A percentile compares a stretch with the other conserved stretches of the same genome.
These are phyloP conservation scores for Candida freyschussii DNA, from an alignment of 1,139 yeast genomes.

Conservation along the genomic window DNA sequence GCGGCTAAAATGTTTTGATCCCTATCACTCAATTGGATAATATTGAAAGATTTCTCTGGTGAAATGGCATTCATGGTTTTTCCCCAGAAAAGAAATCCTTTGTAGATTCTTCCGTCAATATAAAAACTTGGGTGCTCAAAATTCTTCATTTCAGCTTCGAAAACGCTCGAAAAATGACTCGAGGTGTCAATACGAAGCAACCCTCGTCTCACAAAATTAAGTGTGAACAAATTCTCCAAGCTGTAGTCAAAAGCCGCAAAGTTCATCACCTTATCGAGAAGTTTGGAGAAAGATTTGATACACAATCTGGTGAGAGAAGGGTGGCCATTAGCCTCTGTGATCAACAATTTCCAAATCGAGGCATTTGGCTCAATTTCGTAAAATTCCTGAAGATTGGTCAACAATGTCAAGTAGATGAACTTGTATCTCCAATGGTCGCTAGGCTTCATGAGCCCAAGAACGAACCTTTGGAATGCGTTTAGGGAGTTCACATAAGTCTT, in stretches of 20 bases:
- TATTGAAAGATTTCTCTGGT: constrained; percentile 23
- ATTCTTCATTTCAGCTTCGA: constrained; percentile 52
- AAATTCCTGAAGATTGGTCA: constrained; percentile 52
- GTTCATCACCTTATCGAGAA: constrained; percentile 48
- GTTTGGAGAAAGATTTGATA: constrained; percentile 54
- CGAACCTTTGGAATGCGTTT: constrained; percentile 38
- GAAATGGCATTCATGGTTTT: constrained; percentile 44
- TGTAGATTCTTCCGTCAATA: constrained; percentile 50
- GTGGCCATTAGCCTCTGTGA: constrained; percentile 59
- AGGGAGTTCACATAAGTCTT: constrained; percentile 38
- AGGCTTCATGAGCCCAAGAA: constrained; percentile 35
- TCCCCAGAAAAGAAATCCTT: constrained; percentile 85
- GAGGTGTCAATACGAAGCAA: constrained; percentile 38
- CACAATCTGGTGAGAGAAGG: constrained; percentile 67
- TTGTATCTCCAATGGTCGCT: constrained; percentile 69
- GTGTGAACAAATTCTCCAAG: constrained; percentile 40
- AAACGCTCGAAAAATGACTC: constrained; percentile 36
- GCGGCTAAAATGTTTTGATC: constrained; percentile 40
- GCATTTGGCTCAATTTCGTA: constrained; percentile 45
- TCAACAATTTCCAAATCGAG: constrained; percentile 43
- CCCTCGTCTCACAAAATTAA: constrained; percentile 37
- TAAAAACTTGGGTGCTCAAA: constrained; percentile 45
- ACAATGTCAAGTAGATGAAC: constrained; percentile 48
- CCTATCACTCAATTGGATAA: constrained; percentile 25
- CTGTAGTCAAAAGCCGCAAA: constrained; percentile 55